Conservation (phyloP, 805 yeast genomes). For the Ogataea degrootiae region DNA sequence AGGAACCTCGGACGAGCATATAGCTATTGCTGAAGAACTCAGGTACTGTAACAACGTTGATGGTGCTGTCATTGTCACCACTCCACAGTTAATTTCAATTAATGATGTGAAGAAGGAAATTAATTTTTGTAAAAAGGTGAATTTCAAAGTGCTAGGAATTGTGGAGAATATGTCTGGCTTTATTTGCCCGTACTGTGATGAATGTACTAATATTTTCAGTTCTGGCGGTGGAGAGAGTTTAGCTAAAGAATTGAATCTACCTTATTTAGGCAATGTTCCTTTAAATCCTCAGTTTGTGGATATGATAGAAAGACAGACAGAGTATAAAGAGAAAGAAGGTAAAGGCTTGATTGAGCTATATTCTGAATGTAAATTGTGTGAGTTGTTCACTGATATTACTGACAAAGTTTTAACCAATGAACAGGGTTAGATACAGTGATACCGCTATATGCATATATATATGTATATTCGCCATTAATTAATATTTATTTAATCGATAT, state of each 20-base stretch:
- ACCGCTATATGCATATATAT: background rate
- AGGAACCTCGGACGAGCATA: constrained; percentile 97
- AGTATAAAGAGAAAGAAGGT: constrained; percentile 42
- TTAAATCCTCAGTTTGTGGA: constrained; percentile 90
- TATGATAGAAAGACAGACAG: constrained; percentile 76
- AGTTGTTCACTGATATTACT: constrained; percentile 45
- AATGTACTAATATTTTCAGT: constrained; percentile 87
- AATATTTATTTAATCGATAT: too few relatives aligned
- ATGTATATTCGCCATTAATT: too few relatives aligned
- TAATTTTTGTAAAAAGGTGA: constrained; percentile 84
- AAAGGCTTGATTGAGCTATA: constrained; percentile 35
- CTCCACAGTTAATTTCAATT: constrained; percentile 91
- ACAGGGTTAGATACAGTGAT: background rate
- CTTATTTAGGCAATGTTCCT: constrained; percentile 83
- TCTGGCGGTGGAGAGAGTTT: constrained; percentile 84
- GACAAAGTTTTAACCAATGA: constrained; percentile 27
- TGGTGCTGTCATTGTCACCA: constrained; percentile 93
- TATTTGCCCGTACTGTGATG: constrained; percentile 89
- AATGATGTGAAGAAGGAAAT: constrained; percentile 94
- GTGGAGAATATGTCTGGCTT: constrained; percentile 97
- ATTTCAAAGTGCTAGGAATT: constrained; percentile 74
- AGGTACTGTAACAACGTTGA: constrained; percentile 63
- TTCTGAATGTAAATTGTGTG: constrained; percentile 32
- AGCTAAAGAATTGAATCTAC: constrained; percentile 56
- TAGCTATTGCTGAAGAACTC: constrained; percentile 90